These are phyloP conservation scores for Alternaria viburni DNA, from an alignment of 2,329 filamentous ascomycete genomes.

Conservation along the genomic window DNA sequence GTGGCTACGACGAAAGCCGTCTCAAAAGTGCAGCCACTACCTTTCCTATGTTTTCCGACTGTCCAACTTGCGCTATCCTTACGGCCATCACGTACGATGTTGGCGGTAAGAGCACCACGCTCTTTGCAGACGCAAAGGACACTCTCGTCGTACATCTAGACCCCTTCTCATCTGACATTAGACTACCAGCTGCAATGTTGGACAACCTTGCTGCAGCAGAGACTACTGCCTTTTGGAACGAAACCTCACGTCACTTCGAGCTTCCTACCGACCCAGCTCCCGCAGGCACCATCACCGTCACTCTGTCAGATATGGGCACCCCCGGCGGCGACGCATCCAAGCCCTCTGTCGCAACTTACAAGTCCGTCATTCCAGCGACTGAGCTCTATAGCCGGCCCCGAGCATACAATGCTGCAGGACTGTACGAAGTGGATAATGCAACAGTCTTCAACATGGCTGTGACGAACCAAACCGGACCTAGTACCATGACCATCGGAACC, in stretches of 20 bases:
- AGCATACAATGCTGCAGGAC: slow-evolving; percentile 17
- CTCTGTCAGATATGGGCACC: slow-evolving; percentile 18
- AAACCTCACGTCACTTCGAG: slow-evolving; percentile 20
- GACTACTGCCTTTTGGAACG: slow-evolving; percentile 23
- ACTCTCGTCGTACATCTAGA: slow-evolving; percentile 21
- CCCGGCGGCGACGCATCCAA: slow-evolving; percentile 20
- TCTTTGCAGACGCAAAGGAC: slow-evolving; percentile 14
- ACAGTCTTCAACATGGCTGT: slow-evolving; percentile 26
- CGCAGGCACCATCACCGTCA: slow-evolving; percentile 21
- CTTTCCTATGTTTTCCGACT: slow-evolving; percentile 27
- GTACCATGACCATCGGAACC: slow-evolving; percentile 6
- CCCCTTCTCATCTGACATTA: slow-evolving; percentile 19
- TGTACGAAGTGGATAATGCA: slow-evolving; percentile 21
- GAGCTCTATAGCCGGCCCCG: slow-evolving; percentile 22
- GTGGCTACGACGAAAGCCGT: slow-evolving; percentile 22
- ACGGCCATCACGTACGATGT: slow-evolving; percentile 27
- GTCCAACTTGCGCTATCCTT: slow-evolving; percentile 24
- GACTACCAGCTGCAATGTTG: slow-evolving; percentile 17
- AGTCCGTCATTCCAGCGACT: slow-evolving; percentile 21
- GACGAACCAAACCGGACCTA: slow-evolving; percentile 15
- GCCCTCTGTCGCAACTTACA: slow-evolving; percentile 23
- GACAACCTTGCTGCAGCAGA: slow-evolving; percentile 19
- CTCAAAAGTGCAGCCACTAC: slow-evolving; percentile 18
- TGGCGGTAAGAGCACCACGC: slow-evolving; percentile 18
- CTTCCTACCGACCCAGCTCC: slow-evolving; percentile 20